phyloP scores from a whole-genome alignment of 2,329 filamentous ascomycete genomes.

The Aspergillus sp. region DNA sequence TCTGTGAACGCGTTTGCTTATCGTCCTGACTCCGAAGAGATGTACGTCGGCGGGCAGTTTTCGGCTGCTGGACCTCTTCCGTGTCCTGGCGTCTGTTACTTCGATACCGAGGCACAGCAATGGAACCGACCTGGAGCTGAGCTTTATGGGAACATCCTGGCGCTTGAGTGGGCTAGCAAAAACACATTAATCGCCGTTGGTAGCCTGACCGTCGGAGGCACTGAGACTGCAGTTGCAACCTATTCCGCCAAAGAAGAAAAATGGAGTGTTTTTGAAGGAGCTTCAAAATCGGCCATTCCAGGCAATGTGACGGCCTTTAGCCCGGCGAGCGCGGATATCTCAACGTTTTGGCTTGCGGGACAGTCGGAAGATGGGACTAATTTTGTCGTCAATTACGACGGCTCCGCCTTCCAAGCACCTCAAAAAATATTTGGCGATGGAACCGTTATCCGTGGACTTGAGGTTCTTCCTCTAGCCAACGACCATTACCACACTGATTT shows the following conservation, averaged over 20 bases:
- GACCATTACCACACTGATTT: conserved; percentile 65
- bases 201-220: conserved; percentile 67
- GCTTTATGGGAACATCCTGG: conserved; percentile 67
- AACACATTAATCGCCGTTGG: conserved; percentile 75
- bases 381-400: conserved; percentile 82
- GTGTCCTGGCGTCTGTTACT: conserved; percentile 80
- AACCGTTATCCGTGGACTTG: conserved; percentile 74
- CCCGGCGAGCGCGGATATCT: conserved; percentile 68
- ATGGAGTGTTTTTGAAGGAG: conserved; percentile 63
- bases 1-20: conserved; percentile 75
- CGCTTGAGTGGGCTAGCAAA: conserved; percentile 73
- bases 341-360: conserved; percentile 81
- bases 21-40: conserved; percentile 67
- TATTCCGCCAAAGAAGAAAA: conserved; percentile 68
- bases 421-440: conserved; percentile 61
- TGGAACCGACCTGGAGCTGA: conserved; percentile 79
- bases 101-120: conserved; percentile 66
- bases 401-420: conserved; percentile 67
- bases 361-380: conserved; percentile 65
- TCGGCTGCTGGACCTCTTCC: conserved; percentile 76
- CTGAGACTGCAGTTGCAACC: conserved; percentile 65
- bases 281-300: conserved; percentile 57
- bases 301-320: conserved; percentile 77
- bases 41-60: conserved; percentile 87
- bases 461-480: conserved; percentile 72